Evolutionary conservation across 2,329 filamentous ascomycete species (phyloP), one percentile per base, ranked within the genome.

Genomic region (Curvularia lunata): DNA sequence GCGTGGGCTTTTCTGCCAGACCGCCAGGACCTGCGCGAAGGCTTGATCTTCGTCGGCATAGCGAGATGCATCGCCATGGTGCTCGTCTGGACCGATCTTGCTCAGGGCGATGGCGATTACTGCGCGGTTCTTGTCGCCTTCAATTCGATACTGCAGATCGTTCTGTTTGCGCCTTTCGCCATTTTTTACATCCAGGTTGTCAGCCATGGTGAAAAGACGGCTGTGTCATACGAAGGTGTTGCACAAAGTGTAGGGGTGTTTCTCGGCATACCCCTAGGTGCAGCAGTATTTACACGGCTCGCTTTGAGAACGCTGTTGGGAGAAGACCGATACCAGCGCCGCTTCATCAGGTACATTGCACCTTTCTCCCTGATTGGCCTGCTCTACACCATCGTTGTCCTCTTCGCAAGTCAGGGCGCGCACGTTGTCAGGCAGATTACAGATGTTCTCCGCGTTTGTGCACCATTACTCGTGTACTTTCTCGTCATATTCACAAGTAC

Each of bases 41-140:
- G 91, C 0, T 79, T 95, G 2, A 91, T 95, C 37, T 85, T 96
- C 5, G 92, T 97, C 0, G 92, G 92, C 0, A 80, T 97, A 1
- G 92, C 90, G 5, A 81, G 92, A 51, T 97, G 92, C 67, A 96
- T 96, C 61, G 92, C 91, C 30, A 96, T 96, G 92, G 91, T 89
- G 1, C 77, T 91, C 5, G 89, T 96, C 59, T 96, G 91, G 92
- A 95, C 86, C 0, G 86, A 85, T 4, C 80, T 92, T 0, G 91
- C 92, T 0, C 88, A 87, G 1, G 92, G 92, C 5, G 89, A 96
- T 63, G 79, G 77, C 5, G 89, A 96, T 65, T 96, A 96, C 75
- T 96, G 91, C 74, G 92, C 91, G 13, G 77, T 83, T 1, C 77
- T 82, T 3, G 80, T 82, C 4, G 80, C 80, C 1, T 76, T 82